Evolutionary conservation across 2,329 filamentous ascomycete species (phyloP).

Genomic region (Metarhizium robertsii): DNA sequence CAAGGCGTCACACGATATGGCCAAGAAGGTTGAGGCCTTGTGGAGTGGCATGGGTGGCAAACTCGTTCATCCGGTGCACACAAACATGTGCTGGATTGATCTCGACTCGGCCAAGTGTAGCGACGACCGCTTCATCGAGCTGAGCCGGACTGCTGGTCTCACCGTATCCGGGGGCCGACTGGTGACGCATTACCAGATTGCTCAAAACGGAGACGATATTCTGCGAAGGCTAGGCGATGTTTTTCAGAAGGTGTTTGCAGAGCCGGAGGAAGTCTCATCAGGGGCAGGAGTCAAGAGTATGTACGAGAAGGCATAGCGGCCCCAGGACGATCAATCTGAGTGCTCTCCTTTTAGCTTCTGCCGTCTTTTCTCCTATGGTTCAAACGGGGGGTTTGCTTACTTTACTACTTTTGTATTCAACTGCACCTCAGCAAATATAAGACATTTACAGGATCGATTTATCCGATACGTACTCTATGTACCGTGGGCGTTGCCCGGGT

Average conservation of each 20-base stretch:
- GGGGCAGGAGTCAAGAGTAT: not conserved
- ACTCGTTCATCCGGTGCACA: constrained; percentile 62
- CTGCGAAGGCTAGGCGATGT: constrained; percentile 46
- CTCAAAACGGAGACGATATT: constrained; percentile 48
- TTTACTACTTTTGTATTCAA: too few relatives aligned
- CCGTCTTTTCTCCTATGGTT: too few relatives aligned
- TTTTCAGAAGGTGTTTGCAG: constrained; percentile 32
- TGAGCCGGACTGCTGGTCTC: constrained; percentile 33
- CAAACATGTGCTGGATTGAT: constrained; percentile 90
- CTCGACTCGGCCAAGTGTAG: constrained; percentile 48
- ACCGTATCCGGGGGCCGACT: constrained; percentile 30
- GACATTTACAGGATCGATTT: too few relatives aligned
- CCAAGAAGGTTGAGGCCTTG: constrained; percentile 54
- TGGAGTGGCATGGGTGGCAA: constrained; percentile 65
- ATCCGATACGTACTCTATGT: too few relatives aligned
- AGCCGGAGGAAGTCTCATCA: constrained; percentile 3
- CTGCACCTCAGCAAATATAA: too few relatives aligned
- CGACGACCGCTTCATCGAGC: constrained; percentile 25
- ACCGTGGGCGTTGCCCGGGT: too few relatives aligned
- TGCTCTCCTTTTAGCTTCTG: too few relatives aligned
- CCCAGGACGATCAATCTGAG: too few relatives aligned
- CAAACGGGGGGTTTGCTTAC: too few relatives aligned
- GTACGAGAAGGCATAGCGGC: not conserved
- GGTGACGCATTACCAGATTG: constrained; percentile 52
- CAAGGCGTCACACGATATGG: constrained; percentile 48